These are phyloP conservation scores for Boletus pseudo-olivaceus DNA, from an alignment of 768 basidiomycete genomes.

Conservation along the genomic window DNA sequence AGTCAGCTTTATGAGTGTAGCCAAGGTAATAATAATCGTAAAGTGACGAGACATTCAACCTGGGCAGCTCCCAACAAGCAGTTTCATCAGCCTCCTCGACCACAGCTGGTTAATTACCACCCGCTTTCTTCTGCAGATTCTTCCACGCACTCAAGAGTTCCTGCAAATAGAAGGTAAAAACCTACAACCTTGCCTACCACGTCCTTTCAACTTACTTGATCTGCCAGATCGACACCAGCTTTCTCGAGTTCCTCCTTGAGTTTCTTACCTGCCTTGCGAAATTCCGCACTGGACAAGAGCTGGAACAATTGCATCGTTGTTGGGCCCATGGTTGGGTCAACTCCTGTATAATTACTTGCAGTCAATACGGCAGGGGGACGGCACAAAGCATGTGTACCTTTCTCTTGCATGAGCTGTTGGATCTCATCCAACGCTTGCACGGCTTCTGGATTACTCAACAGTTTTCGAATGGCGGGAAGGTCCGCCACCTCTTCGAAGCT, in stretches of 20 bases:
- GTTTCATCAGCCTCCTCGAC: not conserved
- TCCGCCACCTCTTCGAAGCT: slow-evolving; percentile 39
- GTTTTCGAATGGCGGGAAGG: slow-evolving; percentile 44
- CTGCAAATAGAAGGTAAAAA: slow-evolving; percentile 27
- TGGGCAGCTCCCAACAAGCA: not conserved
- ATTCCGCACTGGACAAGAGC: slow-evolving; percentile 50
- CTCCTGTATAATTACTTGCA: slow-evolving; percentile 33
- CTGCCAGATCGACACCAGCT: slow-evolving; percentile 56
- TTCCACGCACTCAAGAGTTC: slow-evolving; percentile 41
- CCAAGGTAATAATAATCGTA: not conserved
- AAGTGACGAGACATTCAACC: not conserved
- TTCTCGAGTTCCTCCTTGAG: slow-evolving; percentile 51
- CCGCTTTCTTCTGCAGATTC: slow-evolving; percentile 33
- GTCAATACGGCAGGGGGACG: not conserved
- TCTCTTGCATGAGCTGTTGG: slow-evolving; percentile 45
- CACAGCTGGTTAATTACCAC: slow-evolving; percentile 10
- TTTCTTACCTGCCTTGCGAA: slow-evolving; percentile 44
- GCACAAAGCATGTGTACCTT: slow-evolving; percentile 35
- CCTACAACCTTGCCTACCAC: not conserved
- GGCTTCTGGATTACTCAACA: slow-evolving; percentile 49
- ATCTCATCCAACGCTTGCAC: slow-evolving; percentile 43
- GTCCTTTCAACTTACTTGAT: slow-evolving; percentile 40
- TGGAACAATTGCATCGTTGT: slow-evolving; percentile 53
- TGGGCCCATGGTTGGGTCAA: slow-evolving; percentile 46
- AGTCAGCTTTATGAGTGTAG: not conserved